Conservation (phyloP, 2,329 filamentous ascomycete species). For the Monilinia aucupariae region DNA sequence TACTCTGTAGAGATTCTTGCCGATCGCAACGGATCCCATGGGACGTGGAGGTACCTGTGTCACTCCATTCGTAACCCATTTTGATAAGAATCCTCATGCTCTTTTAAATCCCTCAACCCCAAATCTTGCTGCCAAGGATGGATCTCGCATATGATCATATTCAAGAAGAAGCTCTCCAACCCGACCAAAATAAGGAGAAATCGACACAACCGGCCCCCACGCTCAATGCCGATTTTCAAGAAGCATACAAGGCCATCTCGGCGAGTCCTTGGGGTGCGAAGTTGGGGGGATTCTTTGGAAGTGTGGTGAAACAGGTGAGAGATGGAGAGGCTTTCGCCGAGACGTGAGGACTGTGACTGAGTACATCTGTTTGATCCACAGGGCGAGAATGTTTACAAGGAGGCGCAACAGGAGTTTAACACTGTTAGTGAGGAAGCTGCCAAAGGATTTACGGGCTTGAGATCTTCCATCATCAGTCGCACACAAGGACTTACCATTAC, state of each 20-base stretch:
- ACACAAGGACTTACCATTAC: conserved; percentile 65
- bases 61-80: neutral
- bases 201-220: conserved; percentile 45
- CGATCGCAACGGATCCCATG: conserved; percentile 5
- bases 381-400: conserved; percentile 77
- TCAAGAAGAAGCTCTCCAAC: conserved; percentile 67
- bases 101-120: neutral
- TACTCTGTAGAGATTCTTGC: too few species aligned
- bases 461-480: conserved; percentile 61
- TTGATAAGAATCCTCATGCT: neutral
- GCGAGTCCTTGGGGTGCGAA: conserved; percentile 84
- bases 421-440: conserved; percentile 75
- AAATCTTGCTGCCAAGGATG: conserved; percentile 49
- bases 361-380: conserved; percentile 35
- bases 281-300: conserved; percentile 83
- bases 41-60: too few species aligned
- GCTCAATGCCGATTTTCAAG: conserved; percentile 84
- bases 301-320: conserved; percentile 82
- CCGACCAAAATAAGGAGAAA: conserved; percentile 46
- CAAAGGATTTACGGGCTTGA: conserved; percentile 70
- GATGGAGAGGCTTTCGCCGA: conserved; percentile 6
- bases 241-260: conserved; percentile 91
- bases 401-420: conserved; percentile 78
- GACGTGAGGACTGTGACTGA: neutral
- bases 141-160: conserved; percentile 98